Percentiles rank a stretch among this genome's conserved stretches.
phyloP scores from a whole-genome alignment of 2,329 filamentous ascomycete species.

The Hypoxylon sp. region DNA sequence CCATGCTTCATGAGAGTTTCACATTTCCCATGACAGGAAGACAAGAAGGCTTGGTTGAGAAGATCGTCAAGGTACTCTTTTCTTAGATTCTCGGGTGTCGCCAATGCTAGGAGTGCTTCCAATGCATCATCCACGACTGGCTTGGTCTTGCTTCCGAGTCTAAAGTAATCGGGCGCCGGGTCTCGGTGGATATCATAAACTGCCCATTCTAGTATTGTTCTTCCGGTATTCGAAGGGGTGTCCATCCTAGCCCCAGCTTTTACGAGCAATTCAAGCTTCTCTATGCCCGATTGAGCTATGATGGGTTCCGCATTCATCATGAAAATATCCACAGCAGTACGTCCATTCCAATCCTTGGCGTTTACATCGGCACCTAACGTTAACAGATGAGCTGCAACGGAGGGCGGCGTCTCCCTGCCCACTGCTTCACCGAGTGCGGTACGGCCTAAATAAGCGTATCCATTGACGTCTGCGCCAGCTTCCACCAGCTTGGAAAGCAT shows the following conservation, averaged over 20 bases:
- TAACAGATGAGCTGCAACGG: constrained; percentile 4
- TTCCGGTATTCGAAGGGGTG: background rate
- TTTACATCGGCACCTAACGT: constrained; percentile 8
- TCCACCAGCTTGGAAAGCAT: constrained; percentile 16
- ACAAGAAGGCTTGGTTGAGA: background rate
- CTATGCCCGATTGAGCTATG: background rate
- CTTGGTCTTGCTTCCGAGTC: too few species aligned
- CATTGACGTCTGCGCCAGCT: constrained; percentile 19
- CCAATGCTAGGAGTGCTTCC: background rate
- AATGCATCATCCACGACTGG: background rate
- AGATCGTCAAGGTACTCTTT: background rate
- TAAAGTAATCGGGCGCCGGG: too few species aligned
- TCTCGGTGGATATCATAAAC: background rate
- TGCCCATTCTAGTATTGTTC: constrained; percentile 6
- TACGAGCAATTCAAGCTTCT: background rate
- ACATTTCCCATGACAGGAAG: background rate
- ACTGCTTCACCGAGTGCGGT: constrained; percentile 19
- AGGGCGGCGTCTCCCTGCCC: background rate
- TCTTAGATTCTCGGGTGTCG: background rate
- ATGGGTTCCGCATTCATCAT: background rate
- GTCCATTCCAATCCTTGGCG: background rate
- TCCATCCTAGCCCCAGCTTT: constrained; percentile 17
- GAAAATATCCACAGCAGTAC: constrained; percentile 7
- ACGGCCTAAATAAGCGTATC: background rate
- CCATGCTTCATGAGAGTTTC: background rate